Conservation (phyloP, 1,139 yeast species). For the Blastobotrys arbuscula region DNA sequence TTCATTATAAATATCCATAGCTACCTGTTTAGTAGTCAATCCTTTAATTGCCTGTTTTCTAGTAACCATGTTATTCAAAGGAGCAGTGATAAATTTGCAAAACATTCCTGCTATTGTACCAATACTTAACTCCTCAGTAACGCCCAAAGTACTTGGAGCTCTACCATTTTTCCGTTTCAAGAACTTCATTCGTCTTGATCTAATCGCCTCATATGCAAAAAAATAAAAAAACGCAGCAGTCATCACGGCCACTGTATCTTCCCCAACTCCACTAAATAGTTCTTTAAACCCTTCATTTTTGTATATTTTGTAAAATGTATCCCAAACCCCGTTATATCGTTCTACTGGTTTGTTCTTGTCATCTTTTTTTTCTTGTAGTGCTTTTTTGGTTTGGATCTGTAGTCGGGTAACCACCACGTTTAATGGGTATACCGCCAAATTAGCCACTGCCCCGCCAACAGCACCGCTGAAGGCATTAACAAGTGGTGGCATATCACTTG, state of each 20-base stretch:
- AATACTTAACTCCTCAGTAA: slow-evolving; percentile 78
- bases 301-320: slow-evolving; percentile 53
- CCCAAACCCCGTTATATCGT: slow-evolving; percentile 51
- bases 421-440: slow-evolving; percentile 65
- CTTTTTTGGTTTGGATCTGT: slow-evolving; percentile 48
- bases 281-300: slow-evolving; percentile 47
- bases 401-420: slow-evolving; percentile 69
- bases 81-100: slow-evolving; percentile 33
- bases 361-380: background rate
- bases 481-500: slow-evolving; percentile 31
- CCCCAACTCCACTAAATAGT: slow-evolving; percentile 63
- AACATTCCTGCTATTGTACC: slow-evolving; percentile 66
- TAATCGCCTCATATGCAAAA: slow-evolving; percentile 80
- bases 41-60: slow-evolving; percentile 31
- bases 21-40: slow-evolving; percentile 21
- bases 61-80: slow-evolving; percentile 32
- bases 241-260: slow-evolving; percentile 31
- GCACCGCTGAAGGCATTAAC: slow-evolving; percentile 77
- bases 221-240: slow-evolving; percentile 41
- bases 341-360: slow-evolving; percentile 14
- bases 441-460: slow-evolving; percentile 72
- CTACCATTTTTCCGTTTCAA: slow-evolving; percentile 71
- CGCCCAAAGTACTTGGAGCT: slow-evolving; percentile 73
- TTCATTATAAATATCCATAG: slow-evolving; percentile 49
- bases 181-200: slow-evolving; percentile 74